Evolutionary conservation across 306 rosid genomes (phyloP).

Genomic region (Cucurbita pepo): DNA sequence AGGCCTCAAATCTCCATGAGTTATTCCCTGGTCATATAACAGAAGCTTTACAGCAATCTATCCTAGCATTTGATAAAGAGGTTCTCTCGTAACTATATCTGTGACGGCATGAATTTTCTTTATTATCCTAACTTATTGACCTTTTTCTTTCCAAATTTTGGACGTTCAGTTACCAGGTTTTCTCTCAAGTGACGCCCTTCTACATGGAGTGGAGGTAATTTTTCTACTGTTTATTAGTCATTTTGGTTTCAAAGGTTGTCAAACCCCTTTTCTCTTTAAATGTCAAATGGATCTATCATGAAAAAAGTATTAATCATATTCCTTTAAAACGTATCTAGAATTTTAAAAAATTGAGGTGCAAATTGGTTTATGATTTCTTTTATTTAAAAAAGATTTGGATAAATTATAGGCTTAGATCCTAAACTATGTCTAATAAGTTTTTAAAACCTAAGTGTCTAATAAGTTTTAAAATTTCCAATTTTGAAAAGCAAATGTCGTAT

Average conservation of each 20-base stretch:
- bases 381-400: no score
- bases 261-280: neutral
- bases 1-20: conserved; percentile 67
- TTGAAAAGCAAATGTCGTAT: neutral
- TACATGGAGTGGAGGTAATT: conserved; percentile 93
- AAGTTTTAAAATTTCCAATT: neutral
- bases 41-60: conserved; percentile 66
- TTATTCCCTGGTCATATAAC: conserved; percentile 50
- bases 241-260: neutral
- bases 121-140: neutral
- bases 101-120: neutral
- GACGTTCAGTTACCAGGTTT: conserved; percentile 78
- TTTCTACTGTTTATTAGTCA: neutral
- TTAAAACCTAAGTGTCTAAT: neutral
- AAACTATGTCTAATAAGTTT: no score
- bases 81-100: conserved; percentile 20
- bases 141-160: conserved; percentile 9
- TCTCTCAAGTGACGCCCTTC: conserved; percentile 73
- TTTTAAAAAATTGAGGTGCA: neutral
- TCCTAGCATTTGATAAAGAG: conserved; percentile 64
- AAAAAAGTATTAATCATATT: neutral
- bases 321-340: neutral
- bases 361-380: no score
- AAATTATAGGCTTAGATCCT: neutral
- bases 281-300: no score